A percentile compares a stretch with the other conserved stretches of the same genome.
These are phyloP conservation scores for Vachellia collinsii DNA, from an alignment of 306 rosid genomes.

Conservation along the genomic window DNA sequence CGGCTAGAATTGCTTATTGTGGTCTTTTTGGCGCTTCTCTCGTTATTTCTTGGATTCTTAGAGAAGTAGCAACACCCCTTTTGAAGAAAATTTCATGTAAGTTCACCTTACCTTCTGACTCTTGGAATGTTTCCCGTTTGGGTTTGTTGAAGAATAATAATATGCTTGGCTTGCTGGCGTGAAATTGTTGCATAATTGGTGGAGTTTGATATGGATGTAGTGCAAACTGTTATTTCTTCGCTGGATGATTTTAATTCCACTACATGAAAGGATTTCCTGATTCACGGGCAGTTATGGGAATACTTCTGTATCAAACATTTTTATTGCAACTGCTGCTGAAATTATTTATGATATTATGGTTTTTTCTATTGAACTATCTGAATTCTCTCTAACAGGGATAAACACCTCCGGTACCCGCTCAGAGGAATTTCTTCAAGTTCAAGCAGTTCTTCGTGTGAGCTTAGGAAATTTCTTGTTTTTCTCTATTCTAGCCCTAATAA, in stretches of 20 bases:
- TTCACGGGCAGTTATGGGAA: neutral
- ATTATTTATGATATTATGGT: neutral
- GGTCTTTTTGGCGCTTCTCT: slow-evolving; percentile 82
- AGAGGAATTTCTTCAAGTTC: slow-evolving; percentile 78
- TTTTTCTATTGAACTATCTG: slow-evolving; percentile 23
- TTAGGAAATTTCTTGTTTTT: slow-evolving; percentile 91
- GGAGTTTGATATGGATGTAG: neutral
- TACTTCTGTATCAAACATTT: neutral
- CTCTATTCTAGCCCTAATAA: slow-evolving; percentile 69
- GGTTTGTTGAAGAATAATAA: slow-evolving; percentile 24
- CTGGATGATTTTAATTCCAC: neutral
- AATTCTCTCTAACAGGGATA: slow-evolving; percentile 66
- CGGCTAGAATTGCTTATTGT: slow-evolving; percentile 92
- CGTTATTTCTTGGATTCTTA: slow-evolving; percentile 80
- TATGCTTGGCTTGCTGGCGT: neutral
- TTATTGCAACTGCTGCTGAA: neutral
- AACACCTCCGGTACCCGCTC: slow-evolving; percentile 55
- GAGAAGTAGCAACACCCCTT: slow-evolving; percentile 88
- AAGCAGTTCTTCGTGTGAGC: slow-evolving; percentile 97
- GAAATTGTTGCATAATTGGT: slow-evolving; percentile 12
- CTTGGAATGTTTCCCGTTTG: slow-evolving; percentile 29
- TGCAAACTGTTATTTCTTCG: neutral
- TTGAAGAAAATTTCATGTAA: slow-evolving; percentile 87
- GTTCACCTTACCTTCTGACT: slow-evolving; percentile 29
- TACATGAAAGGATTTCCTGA: neutral